Conservation (phyloP, 1,284 basidiomycete genomes). For the Irpex sp. region DNA sequence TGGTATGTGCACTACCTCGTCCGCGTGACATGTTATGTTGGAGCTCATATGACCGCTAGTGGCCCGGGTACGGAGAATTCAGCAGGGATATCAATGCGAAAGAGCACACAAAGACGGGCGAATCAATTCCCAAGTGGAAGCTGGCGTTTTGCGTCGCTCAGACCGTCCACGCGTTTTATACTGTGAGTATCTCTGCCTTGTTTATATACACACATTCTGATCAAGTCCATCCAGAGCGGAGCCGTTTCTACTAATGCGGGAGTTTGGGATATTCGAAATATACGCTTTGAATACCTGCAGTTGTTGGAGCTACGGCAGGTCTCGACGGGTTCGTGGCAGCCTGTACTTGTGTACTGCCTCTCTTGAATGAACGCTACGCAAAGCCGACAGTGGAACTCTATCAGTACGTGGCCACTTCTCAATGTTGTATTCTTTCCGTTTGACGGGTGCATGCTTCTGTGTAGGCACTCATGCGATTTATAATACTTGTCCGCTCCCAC, state of each 20-base stretch:
- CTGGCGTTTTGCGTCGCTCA: neutral
- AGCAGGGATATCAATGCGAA: neutral
- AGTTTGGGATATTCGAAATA: neutral
- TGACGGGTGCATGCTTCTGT: no score
- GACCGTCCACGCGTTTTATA: neutral
- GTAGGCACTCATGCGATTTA: no score
- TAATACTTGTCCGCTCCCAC: no score
- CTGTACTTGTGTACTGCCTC: neutral
- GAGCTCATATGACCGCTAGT: neutral
- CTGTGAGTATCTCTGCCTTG: neutral
- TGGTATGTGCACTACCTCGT: neutral
- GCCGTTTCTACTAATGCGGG: neutral
- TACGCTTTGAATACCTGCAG: neutral
- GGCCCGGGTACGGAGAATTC: neutral
- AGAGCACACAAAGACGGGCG: neutral
- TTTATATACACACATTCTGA: no score
- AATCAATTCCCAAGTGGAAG: neutral
- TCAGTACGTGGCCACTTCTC: no score
- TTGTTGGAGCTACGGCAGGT: conserved; percentile 2
- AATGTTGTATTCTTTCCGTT: no score
- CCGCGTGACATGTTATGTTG: neutral
- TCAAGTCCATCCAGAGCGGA: neutral
- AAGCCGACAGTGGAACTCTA: no score
- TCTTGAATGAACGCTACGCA: no score
- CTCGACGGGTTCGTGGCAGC: conserved; percentile 2